phyloP scores from a whole-genome alignment of 192 early-diverging fungal species.

The Rhizoclosmatium globosum region DNA sequence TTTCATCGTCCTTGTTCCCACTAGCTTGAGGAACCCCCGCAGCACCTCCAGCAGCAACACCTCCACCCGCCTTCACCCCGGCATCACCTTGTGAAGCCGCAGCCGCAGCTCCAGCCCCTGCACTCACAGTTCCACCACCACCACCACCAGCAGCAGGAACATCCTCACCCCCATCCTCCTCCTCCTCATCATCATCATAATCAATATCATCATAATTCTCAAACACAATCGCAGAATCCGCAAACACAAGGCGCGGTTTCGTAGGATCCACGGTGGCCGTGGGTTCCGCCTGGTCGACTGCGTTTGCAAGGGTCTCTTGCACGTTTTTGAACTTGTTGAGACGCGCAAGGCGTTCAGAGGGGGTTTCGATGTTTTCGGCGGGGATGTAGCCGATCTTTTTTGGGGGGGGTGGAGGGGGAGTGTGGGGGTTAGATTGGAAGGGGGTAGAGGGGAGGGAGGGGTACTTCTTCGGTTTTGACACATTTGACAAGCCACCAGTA shows the following conservation, averaged over 20 bases:
- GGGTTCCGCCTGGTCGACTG: conserved; percentile 16
- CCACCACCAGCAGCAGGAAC: neutral
- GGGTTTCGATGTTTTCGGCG: conserved; percentile 89
- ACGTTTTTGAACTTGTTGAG: conserved; percentile 81
- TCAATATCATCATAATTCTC: conserved; percentile 54
- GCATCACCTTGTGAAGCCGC: neutral
- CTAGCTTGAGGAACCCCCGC: neutral
- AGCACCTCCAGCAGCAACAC: neutral
- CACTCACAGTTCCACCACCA: neutral
- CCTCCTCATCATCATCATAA: conserved; percentile 52
- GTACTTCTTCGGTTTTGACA: conserved; percentile 70
- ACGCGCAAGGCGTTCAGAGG: conserved; percentile 79
- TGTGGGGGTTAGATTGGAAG: neutral
- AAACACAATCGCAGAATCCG: conserved; percentile 44
- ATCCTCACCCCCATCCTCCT: conserved; percentile 41
- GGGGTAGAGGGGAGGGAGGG: neutral
- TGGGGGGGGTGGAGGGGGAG: neutral
- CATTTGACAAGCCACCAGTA: conserved; percentile 80
- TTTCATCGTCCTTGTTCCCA: neutral
- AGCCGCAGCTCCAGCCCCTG: neutral
- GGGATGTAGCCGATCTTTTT: conserved; percentile 87
- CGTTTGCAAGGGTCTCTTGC: conserved; percentile 38
- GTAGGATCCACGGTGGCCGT: conserved; percentile 31
- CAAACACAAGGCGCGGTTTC: conserved; percentile 46
- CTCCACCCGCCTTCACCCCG: neutral